Evolutionary conservation across 2,329 filamentous ascomycete species (phyloP), one percentile per base, ranked within the genome.

Genomic region (Sporothrix variecibatus): DNA sequence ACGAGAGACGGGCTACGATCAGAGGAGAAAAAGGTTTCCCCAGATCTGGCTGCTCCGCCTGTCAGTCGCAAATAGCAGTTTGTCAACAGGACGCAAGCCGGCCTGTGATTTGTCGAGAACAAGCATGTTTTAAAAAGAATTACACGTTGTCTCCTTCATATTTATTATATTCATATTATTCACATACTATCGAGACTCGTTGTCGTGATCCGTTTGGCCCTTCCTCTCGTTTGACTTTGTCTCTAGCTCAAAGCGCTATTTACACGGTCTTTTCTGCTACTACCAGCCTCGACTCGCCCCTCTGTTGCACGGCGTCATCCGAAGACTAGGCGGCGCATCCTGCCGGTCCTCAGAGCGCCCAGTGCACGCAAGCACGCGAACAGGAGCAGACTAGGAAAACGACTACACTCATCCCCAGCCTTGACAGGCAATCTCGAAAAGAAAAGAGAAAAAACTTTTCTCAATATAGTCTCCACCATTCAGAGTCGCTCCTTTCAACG

Each of bases 21-120:
- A 34, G 62, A 65, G 26, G 65, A 49, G 17, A 28, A 69, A 28
- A 56, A 28, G 8, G 11, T 34, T 58, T 71, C 68, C 68, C 49
- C 51, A 71, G 68, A 71, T 71, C 34, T 38, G 51, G 49, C 34
- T 58, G 49, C 49, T 40, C 31, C 49, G n/a, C 17, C 68, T 40
- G 20, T 23, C 31, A 11, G 23, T 56, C 67, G 46, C 28, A 34
- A 53, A 51, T 69, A 51, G 67, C 46, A n/a, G 34, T 38, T 23
- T 69, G 67, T 69, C 67, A 69, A 53, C 46, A 34, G 26, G 15
- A 68, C 51, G 20, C 7, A 68, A 20, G n/a, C 15, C 11, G 26
- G 5, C 3, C 8, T 68, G 65, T 68, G 65, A 68, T 68, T 68
- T 68, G 65, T 51, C n/a, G 38, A 46, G n/a, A 46, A 11, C 7